Base-by-base conservation (phyloP, 1,284 basidiomycete species). In the Melampsora larici-populina region DNA sequence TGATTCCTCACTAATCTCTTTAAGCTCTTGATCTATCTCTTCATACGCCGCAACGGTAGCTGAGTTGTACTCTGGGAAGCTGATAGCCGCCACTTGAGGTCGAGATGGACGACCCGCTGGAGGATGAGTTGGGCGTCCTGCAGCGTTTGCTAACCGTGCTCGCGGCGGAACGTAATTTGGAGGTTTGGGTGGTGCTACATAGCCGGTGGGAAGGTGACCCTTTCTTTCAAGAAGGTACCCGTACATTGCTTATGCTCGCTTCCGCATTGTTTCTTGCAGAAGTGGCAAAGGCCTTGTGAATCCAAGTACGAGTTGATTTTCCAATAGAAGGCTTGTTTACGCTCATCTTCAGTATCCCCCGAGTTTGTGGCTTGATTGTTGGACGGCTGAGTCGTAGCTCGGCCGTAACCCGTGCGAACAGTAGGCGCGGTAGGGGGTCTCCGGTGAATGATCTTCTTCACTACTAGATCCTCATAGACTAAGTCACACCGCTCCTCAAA, bases 181-280 rank as follows among this genome's bases (percentile, higher is more conserved):
- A 3, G 51, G 51, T 55, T 55, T 55, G 18, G 24, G 51, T 55
- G 51, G 51, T 13, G 51, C 5, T 24, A 5, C 5, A 24, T 5
- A 55, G 4, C 51, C 51, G 51, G 51, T 24, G 24, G 51, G 51
- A 55, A 55, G 3, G 17, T 55, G 3, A 55, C 24, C 17, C 17
- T 55, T 6, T 55, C 51, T 13, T 24, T 36, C 5, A 9, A 36
- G 36, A 36, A 36, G 36, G 9, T 9, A 3, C 36, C 36, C 36
- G 36, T 36, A 15, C 51, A 55, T 55, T 55, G 5, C 4, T 15
- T 2, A 55, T 5, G 6, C 24, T 18, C 51, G 17, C 24, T 55
- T 4, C 51, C 51, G 24, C 51, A 55, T 18, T 55, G 51, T 24
- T 46, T 46, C n/a, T 70, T 70, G 67, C 67, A 70, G 17, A 18